Evolutionary conservation across 768 basidiomycete genomes (phyloP), one percentile per base, ranked within the genome.

Genomic region (Astraeus odoratus): DNA sequence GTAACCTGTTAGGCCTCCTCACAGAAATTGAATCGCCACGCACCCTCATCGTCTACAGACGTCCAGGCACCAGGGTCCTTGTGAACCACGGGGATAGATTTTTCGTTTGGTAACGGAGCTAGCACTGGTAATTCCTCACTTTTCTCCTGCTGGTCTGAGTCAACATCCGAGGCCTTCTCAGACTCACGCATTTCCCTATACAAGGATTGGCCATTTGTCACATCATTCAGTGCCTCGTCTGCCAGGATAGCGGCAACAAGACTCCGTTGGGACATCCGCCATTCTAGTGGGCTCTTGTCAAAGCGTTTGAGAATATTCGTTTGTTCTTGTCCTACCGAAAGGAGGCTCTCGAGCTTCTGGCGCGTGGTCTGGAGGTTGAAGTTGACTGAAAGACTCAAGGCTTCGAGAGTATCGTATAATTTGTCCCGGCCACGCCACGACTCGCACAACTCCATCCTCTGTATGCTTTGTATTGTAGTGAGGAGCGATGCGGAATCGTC

Each of bases 401-500:
- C 44, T 39, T 63, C 62, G 16, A 67, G 55, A 3, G 57, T 44
- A 30, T 65, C 61, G 16, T 63, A 65, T 16, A 47, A 30, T 31
- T 47, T 34, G 35, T 59, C 49, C 18, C 51, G 53, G 46, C 58
- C 45, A 39, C 49, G 48, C 51, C 53, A 54, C 13, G 44, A 48
- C 48, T 59, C 59, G 49, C 52, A 53, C 46, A 48, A 52, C 19
- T 61, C 60, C 25, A 58, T 38, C 31, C 54, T 52, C 16, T 56
- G 63, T 8, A 63, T 49, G 12, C 51, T 52, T 42, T 77, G 77
- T 13, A 70, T 52, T 3, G 62, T 55, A 12, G 66, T 53, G 15
- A 80, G 61, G 8, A 80, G 53, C 0, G 60, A 52, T 0, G 69
- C 60, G 2, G 72, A 67, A 41, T 74, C 69, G 45, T 80, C 76